A percentile compares a stretch with the other conserved stretches of the same genome.
Conservation (phyloP, 106 monocot species). For the Ottelia alismoides region DNA sequence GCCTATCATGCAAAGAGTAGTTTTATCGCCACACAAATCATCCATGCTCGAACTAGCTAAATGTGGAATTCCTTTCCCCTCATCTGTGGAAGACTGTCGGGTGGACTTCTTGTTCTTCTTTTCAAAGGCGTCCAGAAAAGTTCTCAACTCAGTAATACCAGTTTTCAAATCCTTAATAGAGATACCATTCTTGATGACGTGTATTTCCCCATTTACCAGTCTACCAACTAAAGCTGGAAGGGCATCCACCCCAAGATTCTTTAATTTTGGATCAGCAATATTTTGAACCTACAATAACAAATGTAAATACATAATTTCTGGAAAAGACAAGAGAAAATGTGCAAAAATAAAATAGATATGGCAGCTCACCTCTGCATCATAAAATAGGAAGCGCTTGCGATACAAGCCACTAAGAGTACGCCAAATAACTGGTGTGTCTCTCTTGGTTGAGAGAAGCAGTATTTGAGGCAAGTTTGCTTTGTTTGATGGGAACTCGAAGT, state of each 20-base stretch:
- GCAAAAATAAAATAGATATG: not conserved
- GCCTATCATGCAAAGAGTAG: slow-evolving; percentile 71
- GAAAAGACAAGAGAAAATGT: not conserved
- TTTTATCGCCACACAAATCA: slow-evolving; percentile 46
- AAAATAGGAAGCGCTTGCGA: slow-evolving; percentile 49
- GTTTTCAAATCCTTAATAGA: slow-evolving; percentile 67
- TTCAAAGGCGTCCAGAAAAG: slow-evolving; percentile 67
- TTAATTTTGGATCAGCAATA: slow-evolving; percentile 45
- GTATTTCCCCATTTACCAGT: slow-evolving; percentile 42
- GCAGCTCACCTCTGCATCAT: slow-evolving; percentile 66
- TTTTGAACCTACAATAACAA: slow-evolving; percentile 53
- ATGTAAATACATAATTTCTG: not conserved
- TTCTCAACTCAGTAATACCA: slow-evolving; percentile 55
- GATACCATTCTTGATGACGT: slow-evolving; percentile 53
- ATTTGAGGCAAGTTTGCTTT: slow-evolving; percentile 56
- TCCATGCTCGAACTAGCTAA: slow-evolving; percentile 52
- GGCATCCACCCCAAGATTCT: slow-evolving; percentile 41
- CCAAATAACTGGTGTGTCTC: slow-evolving; percentile 84
- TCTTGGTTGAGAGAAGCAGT: slow-evolving; percentile 75
- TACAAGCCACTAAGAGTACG: slow-evolving; percentile 75
- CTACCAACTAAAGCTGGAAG: slow-evolving; percentile 72
- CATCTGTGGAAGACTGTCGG: slow-evolving; percentile 20
- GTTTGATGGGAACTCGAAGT: slow-evolving; percentile 39
- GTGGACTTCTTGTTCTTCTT: slow-evolving; percentile 56
- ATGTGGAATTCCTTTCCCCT: slow-evolving; percentile 21